These are phyloP conservation scores for Boletus mariae DNA, from an alignment of 1,284 basidiomycete species.

Conservation along the genomic window DNA sequence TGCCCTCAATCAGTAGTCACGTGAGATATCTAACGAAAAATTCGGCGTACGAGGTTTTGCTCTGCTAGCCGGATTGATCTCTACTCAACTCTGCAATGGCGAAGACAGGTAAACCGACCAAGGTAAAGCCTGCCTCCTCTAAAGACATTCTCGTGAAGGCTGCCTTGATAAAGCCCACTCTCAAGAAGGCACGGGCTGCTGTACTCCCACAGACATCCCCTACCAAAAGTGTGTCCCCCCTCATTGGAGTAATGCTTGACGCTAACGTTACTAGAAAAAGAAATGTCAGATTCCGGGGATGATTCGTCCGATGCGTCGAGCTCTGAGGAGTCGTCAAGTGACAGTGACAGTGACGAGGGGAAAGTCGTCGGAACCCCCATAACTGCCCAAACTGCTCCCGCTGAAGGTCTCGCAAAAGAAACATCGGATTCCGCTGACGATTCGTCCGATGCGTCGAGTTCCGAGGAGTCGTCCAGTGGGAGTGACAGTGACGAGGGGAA, in stretches of 20 bases:
- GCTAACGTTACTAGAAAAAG: too few species aligned
- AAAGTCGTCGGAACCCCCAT: too few species aligned
- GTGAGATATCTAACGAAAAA: conserved; percentile 21
- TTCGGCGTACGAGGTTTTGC: conserved; percentile 9
- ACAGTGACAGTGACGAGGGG: not conserved
- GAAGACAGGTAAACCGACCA: conserved; percentile 38
- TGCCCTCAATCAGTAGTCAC: conserved; percentile 32
- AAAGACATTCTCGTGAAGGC: not conserved
- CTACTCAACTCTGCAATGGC: conserved; percentile 32
- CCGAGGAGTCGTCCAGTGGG: conserved; percentile 18
- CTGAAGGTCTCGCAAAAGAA: conserved; percentile 4
- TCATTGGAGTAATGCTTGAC: too few species aligned
- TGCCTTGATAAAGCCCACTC: not conserved
- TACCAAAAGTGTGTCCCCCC: too few species aligned
- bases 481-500: conserved; percentile 1
- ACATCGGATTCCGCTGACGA: not conserved
- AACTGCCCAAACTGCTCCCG: not conserved
- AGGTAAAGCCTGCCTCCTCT: conserved; percentile 7
- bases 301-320: too few species aligned
- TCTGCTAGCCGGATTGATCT: conserved; percentile 1
- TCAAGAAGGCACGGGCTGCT: not conserved
- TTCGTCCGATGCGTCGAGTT: conserved; percentile 10
- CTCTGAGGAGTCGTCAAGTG: not conserved
- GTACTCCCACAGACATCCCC: not conserved
- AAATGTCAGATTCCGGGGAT: too few species aligned